phyloP scores from a whole-genome alignment of 202 grass and related monocot genomes.

The Schoenoplectus tabernaemontani region DNA sequence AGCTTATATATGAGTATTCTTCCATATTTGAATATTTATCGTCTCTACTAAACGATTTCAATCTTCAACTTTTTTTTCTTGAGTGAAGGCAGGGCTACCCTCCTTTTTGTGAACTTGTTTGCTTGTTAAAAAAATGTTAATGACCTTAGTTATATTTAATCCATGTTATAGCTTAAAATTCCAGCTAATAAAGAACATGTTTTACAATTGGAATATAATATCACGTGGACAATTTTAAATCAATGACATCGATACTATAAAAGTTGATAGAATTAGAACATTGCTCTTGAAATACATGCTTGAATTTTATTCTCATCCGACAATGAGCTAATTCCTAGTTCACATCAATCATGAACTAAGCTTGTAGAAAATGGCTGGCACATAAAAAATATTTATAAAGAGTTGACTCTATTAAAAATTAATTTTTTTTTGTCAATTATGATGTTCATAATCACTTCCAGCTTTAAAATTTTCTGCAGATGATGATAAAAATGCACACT shows the following conservation, averaged over 20 bases:
- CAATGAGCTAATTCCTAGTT: no score
- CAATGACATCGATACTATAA: no score
- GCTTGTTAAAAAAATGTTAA: background rate
- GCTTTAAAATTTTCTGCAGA: background rate
- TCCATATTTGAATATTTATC: background rate
- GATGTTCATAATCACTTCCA: background rate
- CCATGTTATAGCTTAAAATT: background rate
- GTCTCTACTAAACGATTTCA: no score
- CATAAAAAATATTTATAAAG: no score
- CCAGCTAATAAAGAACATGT: background rate
- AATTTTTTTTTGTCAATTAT: background rate
- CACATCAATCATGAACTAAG: no score
- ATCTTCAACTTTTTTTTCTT: no score
- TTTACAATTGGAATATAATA: no score
- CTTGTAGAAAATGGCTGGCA: no score
- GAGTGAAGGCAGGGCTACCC: no score
- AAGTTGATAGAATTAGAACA: background rate
- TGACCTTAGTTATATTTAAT: background rate
- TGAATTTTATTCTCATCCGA: no score
- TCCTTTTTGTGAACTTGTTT: no score
- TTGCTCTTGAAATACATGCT: background rate
- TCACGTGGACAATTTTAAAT: background rate
- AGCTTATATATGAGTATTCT: background rate
- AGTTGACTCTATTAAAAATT: background rate
- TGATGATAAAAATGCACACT: constrained; percentile 56